Evolutionary conservation across 768 basidiomycete genomes (phyloP).

Genomic region (Amylocystis lapponica): DNA sequence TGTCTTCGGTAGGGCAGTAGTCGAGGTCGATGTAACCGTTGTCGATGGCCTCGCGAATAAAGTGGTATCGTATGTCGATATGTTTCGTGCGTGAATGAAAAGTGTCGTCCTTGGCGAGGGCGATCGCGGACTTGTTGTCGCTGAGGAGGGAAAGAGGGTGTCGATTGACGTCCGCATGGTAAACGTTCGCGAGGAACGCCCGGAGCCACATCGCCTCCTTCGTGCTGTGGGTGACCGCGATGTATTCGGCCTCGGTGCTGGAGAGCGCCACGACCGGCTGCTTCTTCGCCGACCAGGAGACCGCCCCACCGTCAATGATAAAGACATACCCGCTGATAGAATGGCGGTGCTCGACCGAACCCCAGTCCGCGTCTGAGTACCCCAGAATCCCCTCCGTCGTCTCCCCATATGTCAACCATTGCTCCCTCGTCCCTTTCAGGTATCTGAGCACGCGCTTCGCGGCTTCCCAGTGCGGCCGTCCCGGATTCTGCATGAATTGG

Average conservation of each 20-base stretch:
- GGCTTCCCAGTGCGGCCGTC: slow-evolving; percentile 15
- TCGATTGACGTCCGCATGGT: no score
- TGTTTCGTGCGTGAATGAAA: slow-evolving; percentile 31
- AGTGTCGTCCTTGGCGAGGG: slow-evolving; percentile 16
- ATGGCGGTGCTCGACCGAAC: not conserved
- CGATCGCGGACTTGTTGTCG: slow-evolving; percentile 18
- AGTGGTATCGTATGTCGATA: slow-evolving; percentile 32
- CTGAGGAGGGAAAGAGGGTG: slow-evolving; percentile 6
- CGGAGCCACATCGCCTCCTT: slow-evolving; percentile 33
- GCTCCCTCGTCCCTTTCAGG: slow-evolving; percentile 13
- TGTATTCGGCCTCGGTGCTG: slow-evolving; percentile 31
- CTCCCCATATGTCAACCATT: slow-evolving; percentile 8
- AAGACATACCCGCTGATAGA: slow-evolving; percentile 27
- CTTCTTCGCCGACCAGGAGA: slow-evolving; percentile 36
- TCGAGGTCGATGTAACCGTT: no score
- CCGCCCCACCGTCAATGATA: slow-evolving; percentile 27
- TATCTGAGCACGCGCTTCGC: slow-evolving; percentile 19
- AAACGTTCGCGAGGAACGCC: not conserved
- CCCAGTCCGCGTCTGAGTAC: slow-evolving; percentile 11
- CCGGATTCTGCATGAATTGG: slow-evolving; percentile 18
- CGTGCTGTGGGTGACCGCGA: slow-evolving; percentile 25
- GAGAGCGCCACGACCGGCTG: slow-evolving; percentile 35
- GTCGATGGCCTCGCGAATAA: no score
- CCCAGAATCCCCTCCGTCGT: slow-evolving; percentile 7
- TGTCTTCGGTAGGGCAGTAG: no score